These are phyloP conservation scores for Ilex aquifolium DNA, from an alignment of 257 asterid species.

Conservation along the genomic window DNA sequence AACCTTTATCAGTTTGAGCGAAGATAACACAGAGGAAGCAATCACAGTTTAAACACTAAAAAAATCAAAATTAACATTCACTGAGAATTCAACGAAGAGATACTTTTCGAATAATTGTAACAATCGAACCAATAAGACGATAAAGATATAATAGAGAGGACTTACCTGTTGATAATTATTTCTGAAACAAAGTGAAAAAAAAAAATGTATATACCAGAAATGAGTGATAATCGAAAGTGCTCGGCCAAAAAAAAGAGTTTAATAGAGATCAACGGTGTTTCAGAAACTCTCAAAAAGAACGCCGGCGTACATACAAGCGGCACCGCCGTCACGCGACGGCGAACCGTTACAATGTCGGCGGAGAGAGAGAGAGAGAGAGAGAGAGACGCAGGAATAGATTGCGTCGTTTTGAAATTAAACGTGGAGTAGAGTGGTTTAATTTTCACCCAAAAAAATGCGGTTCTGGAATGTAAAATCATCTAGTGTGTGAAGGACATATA, in stretches of 20 bases:
- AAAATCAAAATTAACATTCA: no score
- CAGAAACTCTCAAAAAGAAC: not conserved
- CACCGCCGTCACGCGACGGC: slow-evolving; percentile 36
- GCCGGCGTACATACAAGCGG: slow-evolving; percentile 8
- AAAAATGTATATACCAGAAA: not conserved
- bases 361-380: slow-evolving; percentile 15
- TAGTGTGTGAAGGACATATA: no score
- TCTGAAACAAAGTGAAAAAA: no score
- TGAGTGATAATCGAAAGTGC: not conserved
- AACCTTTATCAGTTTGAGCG: no score
- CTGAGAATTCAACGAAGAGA: no score
- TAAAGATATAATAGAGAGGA: not conserved
- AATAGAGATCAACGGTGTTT: not conserved
- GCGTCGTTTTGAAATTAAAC: no score
- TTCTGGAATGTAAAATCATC: no score
- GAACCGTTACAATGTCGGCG: slow-evolving; percentile 39
- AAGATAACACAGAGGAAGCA: no score
- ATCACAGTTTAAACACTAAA: no score
- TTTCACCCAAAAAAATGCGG: no score
- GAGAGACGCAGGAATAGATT: not conserved
- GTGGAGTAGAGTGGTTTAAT: no score
- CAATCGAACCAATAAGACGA: not conserved
- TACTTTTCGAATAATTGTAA: no score
- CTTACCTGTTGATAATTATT: not conserved
- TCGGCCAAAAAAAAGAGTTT: slow-evolving; percentile 7